Conservation (phyloP, 345 rosid species). For the Pelargonium nanum region DNA sequence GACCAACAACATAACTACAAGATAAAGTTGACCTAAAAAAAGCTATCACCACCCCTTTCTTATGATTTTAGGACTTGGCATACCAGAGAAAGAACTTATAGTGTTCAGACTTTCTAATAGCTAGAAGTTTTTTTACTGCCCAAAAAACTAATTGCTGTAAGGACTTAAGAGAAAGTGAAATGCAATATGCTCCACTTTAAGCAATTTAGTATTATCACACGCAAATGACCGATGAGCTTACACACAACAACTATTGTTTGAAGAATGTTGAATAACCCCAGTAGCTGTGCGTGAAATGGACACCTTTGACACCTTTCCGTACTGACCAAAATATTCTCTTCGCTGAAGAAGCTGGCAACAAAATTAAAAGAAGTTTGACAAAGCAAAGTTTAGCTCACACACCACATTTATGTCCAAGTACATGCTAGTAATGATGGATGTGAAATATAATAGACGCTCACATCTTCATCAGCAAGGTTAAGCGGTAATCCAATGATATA, state of each 20-base stretch:
- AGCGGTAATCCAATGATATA: conserved; percentile 89
- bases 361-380: neutral
- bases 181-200: too few relatives aligned
- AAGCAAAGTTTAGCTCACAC: neutral
- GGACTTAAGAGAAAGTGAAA: too few relatives aligned
- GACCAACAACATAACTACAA: too few relatives aligned
- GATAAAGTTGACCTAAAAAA: too few relatives aligned
- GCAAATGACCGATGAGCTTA: conserved; percentile 22
- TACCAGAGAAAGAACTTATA: too few relatives aligned
- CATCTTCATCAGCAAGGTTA: conserved; percentile 82
- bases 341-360: conserved; percentile 59
- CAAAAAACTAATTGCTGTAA: too few relatives aligned
- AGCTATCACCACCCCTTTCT: too few relatives aligned
- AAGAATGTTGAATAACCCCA: conserved; percentile 74
- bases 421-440: neutral
- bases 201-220: too few relatives aligned
- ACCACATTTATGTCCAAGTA: neutral
- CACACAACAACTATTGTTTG: conserved; percentile 93
- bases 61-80: too few relatives aligned
- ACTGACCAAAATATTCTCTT: conserved; percentile 77
- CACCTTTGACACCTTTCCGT: conserved; percentile 87
- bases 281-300: conserved; percentile 88
- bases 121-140: too few relatives aligned
- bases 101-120: too few relatives aligned
- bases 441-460: conserved; percentile 11